These are phyloP conservation scores for Talaromyces adpressus DNA, from an alignment of 495 filamentous ascomycete genomes.

Conservation along the genomic window DNA sequence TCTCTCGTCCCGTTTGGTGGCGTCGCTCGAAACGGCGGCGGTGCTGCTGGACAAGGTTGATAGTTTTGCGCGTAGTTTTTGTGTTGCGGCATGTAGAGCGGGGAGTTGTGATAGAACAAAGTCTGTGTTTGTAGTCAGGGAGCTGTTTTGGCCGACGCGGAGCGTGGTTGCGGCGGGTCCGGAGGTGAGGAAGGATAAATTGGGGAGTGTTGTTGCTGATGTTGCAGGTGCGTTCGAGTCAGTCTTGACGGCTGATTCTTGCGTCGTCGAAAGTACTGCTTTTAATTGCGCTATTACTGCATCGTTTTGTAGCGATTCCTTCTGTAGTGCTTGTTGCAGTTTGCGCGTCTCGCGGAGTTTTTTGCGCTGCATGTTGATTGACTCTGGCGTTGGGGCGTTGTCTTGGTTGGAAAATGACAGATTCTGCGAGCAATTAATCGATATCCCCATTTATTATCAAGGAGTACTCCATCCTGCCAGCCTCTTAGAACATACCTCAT, in stretches of 20 bases:
- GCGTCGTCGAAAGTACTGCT: conserved; percentile 37
- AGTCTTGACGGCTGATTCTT: conserved; percentile 19
- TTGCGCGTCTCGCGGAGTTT: conserved; percentile 75
- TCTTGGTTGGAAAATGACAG: conserved; percentile 22
- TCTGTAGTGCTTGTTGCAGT: conserved; percentile 65
- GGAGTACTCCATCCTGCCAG: not conserved
- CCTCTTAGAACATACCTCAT: conserved; percentile 51
- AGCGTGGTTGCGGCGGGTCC: conserved; percentile 36
- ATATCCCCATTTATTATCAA: not conserved
- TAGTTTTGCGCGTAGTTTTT: conserved; percentile 54
- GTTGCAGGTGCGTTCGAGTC: conserved; percentile 10
- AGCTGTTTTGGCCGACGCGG: conserved; percentile 35
- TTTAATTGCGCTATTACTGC: conserved; percentile 60
- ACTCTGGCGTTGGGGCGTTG: conserved; percentile 52
- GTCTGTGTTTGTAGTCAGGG: conserved; percentile 64
- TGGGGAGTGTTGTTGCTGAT: conserved; percentile 11
- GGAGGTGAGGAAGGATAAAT: conserved; percentile 47
- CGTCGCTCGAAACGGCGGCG: conserved; percentile 30
- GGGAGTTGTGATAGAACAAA: conserved; percentile 80
- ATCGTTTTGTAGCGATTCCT: conserved; percentile 72
- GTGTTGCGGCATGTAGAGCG: conserved; percentile 59
- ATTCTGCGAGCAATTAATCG: conserved; percentile 17
- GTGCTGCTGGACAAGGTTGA: conserved; percentile 32
- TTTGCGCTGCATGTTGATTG: conserved; percentile 62
- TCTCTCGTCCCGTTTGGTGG: conserved; percentile 46